A percentile compares a stretch with the other conserved stretches of the same genome.
phyloP scores from a whole-genome alignment of 2,329 filamentous ascomycete species.

The Juglanconis sp. region DNA sequence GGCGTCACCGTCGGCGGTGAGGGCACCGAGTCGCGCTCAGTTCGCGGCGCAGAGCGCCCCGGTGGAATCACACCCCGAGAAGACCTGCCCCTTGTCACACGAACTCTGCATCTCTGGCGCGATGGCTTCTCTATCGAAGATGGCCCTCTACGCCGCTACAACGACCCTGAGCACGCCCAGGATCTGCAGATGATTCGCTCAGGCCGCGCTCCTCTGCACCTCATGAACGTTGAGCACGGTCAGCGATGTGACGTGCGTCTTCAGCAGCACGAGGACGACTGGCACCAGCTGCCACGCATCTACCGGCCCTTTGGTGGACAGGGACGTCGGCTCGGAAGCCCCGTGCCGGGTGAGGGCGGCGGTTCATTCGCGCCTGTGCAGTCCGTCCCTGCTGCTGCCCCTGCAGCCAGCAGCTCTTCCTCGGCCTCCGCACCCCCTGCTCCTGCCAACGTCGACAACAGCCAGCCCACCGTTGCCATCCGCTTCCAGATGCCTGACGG shows the following conservation, averaged over 20 bases:
- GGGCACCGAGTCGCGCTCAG: conserved; percentile 64
- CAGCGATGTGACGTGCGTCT: conserved; percentile 79
- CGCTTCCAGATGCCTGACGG: conserved; percentile 79
- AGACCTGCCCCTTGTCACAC: conserved; percentile 31
- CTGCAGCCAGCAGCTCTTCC: conserved; percentile 24
- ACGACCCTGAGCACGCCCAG: conserved; percentile 71
- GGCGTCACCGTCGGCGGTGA: conserved; percentile 79
- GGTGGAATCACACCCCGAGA: conserved; percentile 30
- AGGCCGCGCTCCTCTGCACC: conserved; percentile 71
- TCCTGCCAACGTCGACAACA: conserved; percentile 53
- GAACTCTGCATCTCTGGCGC: conserved; percentile 74
- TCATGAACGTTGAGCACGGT: conserved; percentile 72
- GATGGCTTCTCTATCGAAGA: conserved; percentile 86
- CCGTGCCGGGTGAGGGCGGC: conserved; percentile 59
- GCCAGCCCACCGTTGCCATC: conserved; percentile 65
- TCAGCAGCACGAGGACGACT: conserved; percentile 72
- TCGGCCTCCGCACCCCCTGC: conserved; percentile 26
- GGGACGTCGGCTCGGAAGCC: conserved; percentile 73
- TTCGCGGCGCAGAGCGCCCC: conserved; percentile 54
- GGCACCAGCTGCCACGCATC: conserved; percentile 67
- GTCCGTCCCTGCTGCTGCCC: conserved; percentile 30
- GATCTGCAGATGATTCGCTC: conserved; percentile 73
- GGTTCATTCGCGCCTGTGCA: conserved; percentile 16
- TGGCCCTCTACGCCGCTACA: conserved; percentile 72
- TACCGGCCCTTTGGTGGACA: conserved; percentile 73